phyloP scores from a whole-genome alignment of 306 rosid genomes.

The Rubus parviflorus region DNA sequence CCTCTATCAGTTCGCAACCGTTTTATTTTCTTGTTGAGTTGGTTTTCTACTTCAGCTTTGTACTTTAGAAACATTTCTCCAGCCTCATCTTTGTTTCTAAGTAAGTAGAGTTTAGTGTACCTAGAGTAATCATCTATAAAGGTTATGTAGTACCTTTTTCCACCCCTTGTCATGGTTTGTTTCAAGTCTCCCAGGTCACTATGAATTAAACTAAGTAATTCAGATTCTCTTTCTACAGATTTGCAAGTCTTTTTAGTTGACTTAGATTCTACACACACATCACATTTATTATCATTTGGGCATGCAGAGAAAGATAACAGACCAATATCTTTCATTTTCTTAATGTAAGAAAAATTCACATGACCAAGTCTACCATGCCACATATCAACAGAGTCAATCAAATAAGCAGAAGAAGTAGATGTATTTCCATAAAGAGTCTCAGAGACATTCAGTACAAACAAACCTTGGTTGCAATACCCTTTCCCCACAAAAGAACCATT shows the following conservation, averaged over 20 bases:
- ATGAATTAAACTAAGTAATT: background rate
- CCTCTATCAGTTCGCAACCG: conserved; percentile 1
- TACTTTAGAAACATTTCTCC: conserved; percentile 2
- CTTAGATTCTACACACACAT: background rate
- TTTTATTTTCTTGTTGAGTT: conserved; percentile 10
- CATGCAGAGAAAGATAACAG: background rate
- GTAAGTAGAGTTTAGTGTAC: background rate
- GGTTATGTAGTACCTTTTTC: background rate
- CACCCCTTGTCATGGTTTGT: background rate
- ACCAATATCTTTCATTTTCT: conserved; percentile 12
- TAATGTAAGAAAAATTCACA: background rate
- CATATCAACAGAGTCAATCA: background rate
- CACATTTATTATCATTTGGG: background rate
- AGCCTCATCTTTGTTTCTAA: background rate
- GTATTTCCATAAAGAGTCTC: background rate
- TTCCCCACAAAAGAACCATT: conserved; percentile 8
- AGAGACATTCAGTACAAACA: conserved; percentile 1
- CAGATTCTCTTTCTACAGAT: background rate
- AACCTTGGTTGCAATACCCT: background rate
- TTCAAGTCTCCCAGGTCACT: conserved; percentile 8
- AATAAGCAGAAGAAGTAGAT: conserved; percentile 7
- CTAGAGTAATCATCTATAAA: conserved; percentile 8
- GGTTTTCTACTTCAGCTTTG: conserved; percentile 2
- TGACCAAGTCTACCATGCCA: conserved; percentile 13
- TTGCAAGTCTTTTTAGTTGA: conserved; percentile 4